Evolutionary conservation across 192 early-diverging fungal species (phyloP), one percentile per base, ranked within the genome.

Genomic region (Linnemannia schmuckeri): DNA sequence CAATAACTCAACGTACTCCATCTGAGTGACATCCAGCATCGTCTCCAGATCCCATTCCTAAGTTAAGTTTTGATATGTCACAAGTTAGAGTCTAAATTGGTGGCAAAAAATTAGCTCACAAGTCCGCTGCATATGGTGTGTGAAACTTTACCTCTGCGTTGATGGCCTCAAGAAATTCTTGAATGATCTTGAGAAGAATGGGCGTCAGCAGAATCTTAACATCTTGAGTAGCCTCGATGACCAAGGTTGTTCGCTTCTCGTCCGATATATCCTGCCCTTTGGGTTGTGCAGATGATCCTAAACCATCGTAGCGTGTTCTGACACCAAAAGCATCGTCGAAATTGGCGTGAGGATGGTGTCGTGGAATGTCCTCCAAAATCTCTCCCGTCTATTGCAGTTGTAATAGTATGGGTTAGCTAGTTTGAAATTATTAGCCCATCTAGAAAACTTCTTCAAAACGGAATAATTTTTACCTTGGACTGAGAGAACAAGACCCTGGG

Each of bases 31-130:
- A 85, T 96, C 95, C 35, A 95, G 76, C 87, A 95, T 92, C 1
- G 93, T 90, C 47, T 94, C 93, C 61, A 94, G 52, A 77, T 93
- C 84, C 91, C 91, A 93, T 83, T 91, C 88, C 93, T 95, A 90
- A 37, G 49, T 15, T n/a, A 15, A 78, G 37, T 66, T 66, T 75
- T 47, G 27, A n/a, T 15, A 52, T 66, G 72, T 75, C 1, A 40
- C 0, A 41, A 22, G 20, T 22, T 17, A 70, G 38, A 70, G 40
- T 10, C 27, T n/a, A 35, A 66, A 4, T 70, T 40, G 22, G 37
- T 35, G 22, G 18, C 17, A 7, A 20, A 70, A 40, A 35, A 24
- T 30, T 27, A 18, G 42, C 37, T 24, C 17, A 20, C 4, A 79
- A 57, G 15, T 10, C 9, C 46, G 4, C 9, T 22, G 12, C 18